phyloP scores from a whole-genome alignment of 2,329 filamentous ascomycete species.

The Neobulgaria alba region DNA sequence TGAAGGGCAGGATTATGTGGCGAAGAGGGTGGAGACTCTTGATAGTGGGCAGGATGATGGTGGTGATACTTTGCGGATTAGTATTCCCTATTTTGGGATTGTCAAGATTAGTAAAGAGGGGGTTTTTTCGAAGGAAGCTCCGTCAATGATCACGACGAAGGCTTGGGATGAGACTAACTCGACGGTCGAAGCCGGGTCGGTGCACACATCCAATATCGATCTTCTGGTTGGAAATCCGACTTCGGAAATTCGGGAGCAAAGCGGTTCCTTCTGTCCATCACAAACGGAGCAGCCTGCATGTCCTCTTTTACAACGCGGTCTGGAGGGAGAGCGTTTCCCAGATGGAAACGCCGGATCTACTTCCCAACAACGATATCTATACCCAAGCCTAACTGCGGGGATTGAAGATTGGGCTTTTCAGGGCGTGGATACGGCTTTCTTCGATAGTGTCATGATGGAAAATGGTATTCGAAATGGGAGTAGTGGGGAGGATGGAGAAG shows the following conservation, averaged over 20 bases:
- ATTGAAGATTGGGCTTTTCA: slow-evolving; percentile 30
- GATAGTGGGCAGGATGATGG: slow-evolving; percentile 2
- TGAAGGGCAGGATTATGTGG: background rate
- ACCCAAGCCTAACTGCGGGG: slow-evolving; percentile 17
- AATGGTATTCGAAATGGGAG: no score
- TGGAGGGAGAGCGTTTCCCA: background rate
- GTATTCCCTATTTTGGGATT: slow-evolving; percentile 28
- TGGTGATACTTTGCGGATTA: slow-evolving; percentile 5
- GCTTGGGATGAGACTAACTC: no score
- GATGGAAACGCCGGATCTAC: no score
- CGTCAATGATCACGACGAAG: no score
- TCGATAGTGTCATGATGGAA: slow-evolving; percentile 14
- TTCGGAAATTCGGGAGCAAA: no score
- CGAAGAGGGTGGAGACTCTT: background rate
- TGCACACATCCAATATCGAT: no score
- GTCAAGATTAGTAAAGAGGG: slow-evolving; percentile 26
- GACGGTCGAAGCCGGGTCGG: no score
- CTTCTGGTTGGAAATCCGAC: no score
- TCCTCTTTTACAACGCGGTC: background rate
- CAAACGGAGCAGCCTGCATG: no score
- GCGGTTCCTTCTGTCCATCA: no score
- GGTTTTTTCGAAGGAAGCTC: no score
- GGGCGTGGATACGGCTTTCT: slow-evolving; percentile 30
- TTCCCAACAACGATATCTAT: background rate
- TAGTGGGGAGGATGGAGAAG: no score